Percentiles rank a stretch among this genome's conserved stretches.
phyloP scores from a whole-genome alignment of 345 rosid species.

The Theobroma cacao region DNA sequence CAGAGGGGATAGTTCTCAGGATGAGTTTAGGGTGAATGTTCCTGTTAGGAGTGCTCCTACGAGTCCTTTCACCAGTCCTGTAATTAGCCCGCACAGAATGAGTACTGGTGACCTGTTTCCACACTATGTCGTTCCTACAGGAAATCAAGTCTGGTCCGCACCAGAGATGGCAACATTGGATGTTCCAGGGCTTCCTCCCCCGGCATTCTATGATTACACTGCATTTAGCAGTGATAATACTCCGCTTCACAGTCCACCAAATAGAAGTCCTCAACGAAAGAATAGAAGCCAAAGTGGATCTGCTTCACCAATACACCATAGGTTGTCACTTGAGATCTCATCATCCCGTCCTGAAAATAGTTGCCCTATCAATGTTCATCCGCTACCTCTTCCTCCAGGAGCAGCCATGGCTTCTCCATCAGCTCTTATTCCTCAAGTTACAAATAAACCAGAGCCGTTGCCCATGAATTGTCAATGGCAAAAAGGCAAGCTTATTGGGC shows the following conservation, averaged over 20 bases:
- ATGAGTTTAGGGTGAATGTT: slow-evolving; percentile 40
- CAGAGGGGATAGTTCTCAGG: slow-evolving; percentile 26
- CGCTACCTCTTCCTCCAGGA: slow-evolving; percentile 92
- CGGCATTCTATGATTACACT: slow-evolving; percentile 46
- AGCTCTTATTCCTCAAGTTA: slow-evolving; percentile 34
- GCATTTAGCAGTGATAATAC: slow-evolving; percentile 60
- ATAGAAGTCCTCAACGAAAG: slow-evolving; percentile 45
- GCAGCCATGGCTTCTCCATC: slow-evolving; percentile 45
- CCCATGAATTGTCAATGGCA: slow-evolving; percentile 69
- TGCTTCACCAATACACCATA: slow-evolving; percentile 52
- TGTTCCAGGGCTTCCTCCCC: slow-evolving; percentile 52
- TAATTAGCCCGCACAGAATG: slow-evolving; percentile 50
- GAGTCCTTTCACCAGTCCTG: slow-evolving; percentile 61
- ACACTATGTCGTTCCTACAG: slow-evolving; percentile 36
- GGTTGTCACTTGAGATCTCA: slow-evolving; percentile 37
- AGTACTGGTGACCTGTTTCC: slow-evolving; percentile 39
- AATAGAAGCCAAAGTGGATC: slow-evolving; percentile 47
- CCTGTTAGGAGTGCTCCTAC: slow-evolving; percentile 68
- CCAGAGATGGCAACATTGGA: slow-evolving; percentile 65
- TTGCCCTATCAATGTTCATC: slow-evolving; percentile 54
- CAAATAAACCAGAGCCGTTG: slow-evolving; percentile 43
- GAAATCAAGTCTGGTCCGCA: slow-evolving; percentile 76
- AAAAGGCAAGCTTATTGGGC: slow-evolving; percentile 96
- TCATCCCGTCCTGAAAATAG: slow-evolving; percentile 40
- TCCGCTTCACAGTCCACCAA: slow-evolving; percentile 70